Percentiles rank a stretch among this genome's conserved stretches.
phyloP scores from a whole-genome alignment of 2,329 filamentous ascomycete genomes.

The Chaetomiaceae sp. region DNA sequence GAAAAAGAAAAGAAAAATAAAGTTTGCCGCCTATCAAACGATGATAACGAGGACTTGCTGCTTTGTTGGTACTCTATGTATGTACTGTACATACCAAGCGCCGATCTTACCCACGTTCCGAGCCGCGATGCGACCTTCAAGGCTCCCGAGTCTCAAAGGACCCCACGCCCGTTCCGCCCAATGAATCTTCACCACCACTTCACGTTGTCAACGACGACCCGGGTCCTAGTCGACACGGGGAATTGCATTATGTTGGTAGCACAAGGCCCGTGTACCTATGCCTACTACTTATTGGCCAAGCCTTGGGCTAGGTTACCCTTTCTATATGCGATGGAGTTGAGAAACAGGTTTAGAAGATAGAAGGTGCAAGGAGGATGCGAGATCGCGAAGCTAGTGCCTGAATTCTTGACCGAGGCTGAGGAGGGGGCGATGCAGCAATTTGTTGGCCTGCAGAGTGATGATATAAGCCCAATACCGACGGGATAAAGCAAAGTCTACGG shows the following conservation, averaged over 20 bases:
- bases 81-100: background rate
- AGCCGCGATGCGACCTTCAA: background rate
- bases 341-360: background rate
- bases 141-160: background rate
- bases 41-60: no score
- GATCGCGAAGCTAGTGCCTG: background rate
- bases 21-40: no score
- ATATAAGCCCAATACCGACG: background rate
- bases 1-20: no score
- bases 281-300: background rate
- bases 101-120: background rate
- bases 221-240: background rate
- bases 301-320: background rate
- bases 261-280: constrained; percentile 1
- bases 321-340: background rate
- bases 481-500: background rate
- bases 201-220: background rate
- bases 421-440: background rate
- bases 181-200: background rate
- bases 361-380: background rate
- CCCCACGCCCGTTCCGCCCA: background rate
- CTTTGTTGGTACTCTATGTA: no score
- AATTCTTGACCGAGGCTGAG: constrained; percentile 2
- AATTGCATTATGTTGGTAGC: background rate
- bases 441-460: background rate